A percentile compares a stretch with the other conserved stretches of the same genome.
Evolutionary conservation across 2,329 filamentous ascomycete genomes (phyloP).

Genomic region (Neonectria sp.): DNA sequence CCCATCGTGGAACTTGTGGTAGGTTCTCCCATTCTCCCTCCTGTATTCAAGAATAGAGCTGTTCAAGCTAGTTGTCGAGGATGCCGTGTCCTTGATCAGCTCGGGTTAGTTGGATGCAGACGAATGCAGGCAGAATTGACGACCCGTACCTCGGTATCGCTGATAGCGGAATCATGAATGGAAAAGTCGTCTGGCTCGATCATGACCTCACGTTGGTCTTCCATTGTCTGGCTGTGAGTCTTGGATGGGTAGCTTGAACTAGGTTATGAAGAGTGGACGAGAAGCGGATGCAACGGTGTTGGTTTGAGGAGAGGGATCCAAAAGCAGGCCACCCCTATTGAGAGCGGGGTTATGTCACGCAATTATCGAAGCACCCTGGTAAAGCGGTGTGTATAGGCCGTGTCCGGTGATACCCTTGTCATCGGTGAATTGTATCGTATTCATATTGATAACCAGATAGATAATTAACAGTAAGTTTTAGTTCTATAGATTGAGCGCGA

Average conservation of each 20-base stretch:
- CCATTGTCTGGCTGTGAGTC: neutral
- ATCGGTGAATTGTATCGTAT: no score
- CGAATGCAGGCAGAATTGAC: neutral
- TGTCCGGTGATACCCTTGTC: no score
- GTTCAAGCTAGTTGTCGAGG: slow-evolving; percentile 20
- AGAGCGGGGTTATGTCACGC: neutral
- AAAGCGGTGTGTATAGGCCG: no score
- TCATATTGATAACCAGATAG: no score
- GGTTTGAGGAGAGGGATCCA: neutral
- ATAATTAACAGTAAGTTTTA: no score
- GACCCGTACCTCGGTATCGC: neutral
- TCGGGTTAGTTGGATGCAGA: neutral
- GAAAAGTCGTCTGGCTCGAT: neutral
- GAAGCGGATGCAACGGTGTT: neutral
- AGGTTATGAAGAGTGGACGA: neutral
- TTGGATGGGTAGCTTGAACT: neutral
- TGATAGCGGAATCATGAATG: neutral
- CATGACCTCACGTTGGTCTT: neutral
- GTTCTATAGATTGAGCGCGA: no score
- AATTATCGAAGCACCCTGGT: neutral
- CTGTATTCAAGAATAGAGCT: slow-evolving; percentile 25
- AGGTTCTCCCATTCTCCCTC: slow-evolving; percentile 28
- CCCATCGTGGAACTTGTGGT: slow-evolving; percentile 27
- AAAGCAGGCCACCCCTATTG: neutral
- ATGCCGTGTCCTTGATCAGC: slow-evolving; percentile 7